These are phyloP conservation scores for Tausonia pullulans DNA, from an alignment of 1,284 basidiomycete species.

Conservation along the genomic window DNA sequence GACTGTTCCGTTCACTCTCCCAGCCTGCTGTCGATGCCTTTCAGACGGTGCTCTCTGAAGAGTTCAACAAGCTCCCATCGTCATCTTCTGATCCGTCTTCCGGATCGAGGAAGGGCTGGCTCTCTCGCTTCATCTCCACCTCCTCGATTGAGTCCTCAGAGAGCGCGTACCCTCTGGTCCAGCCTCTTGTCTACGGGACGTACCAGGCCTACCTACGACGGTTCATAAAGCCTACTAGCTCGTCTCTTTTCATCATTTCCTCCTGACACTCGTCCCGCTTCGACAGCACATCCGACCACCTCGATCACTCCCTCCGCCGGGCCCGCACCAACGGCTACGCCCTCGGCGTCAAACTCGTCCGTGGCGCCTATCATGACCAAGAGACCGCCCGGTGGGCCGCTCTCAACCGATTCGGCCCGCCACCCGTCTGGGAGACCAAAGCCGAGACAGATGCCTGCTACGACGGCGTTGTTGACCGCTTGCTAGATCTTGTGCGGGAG, in stretches of 20 bases:
- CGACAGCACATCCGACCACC: constrained; percentile 42
- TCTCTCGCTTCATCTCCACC: not conserved
- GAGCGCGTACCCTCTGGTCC: constrained; percentile 28
- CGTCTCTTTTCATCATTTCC: too few species aligned
- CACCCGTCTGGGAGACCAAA: constrained; percentile 40
- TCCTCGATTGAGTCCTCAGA: not conserved
- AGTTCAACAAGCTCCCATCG: constrained; percentile 52
- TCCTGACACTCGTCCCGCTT: too few species aligned
- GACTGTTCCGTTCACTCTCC: not conserved
- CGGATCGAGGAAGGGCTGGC: not conserved
- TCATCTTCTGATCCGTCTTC: not conserved
- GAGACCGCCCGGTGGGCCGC: constrained; percentile 42
- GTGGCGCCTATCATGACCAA: constrained; percentile 81
- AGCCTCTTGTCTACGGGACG: constrained; percentile 64
- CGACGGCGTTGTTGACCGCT: constrained; percentile 51
- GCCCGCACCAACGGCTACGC: constrained; percentile 60
- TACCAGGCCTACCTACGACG: constrained; percentile 75
- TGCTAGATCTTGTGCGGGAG: constrained; percentile 48
- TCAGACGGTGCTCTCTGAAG: constrained; percentile 55
- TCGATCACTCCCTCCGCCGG: constrained; percentile 53
- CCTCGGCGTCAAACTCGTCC: constrained; percentile 86
- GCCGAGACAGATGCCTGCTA: constrained; percentile 69
- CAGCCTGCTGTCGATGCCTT: constrained; percentile 71
- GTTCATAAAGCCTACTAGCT: constrained; percentile 26
- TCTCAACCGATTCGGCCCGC: constrained; percentile 26